Percentiles rank a stretch among this genome's conserved stretches.
phyloP scores from a whole-genome alignment of 225 moss, liverwort and hornwort species.

The Neckera pumila region DNA sequence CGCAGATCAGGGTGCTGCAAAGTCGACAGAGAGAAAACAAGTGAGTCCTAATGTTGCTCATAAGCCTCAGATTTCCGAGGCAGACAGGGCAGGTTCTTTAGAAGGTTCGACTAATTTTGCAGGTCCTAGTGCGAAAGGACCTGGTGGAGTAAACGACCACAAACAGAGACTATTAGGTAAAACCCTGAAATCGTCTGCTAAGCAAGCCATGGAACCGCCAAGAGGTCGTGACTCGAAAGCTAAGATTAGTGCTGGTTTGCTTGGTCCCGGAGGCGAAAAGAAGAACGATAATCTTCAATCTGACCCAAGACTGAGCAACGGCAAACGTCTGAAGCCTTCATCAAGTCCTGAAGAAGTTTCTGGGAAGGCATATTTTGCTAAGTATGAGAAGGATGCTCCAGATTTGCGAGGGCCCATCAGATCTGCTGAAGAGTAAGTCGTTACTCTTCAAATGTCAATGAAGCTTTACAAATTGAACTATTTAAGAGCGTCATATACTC shows the following conservation, averaged over 20 bases:
- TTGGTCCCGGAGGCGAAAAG: conserved; percentile 61
- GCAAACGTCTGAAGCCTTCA: conserved; percentile 44
- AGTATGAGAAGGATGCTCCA: conserved; percentile 56
- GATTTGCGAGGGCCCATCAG: conserved; percentile 65
- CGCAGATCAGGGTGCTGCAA: conserved; percentile 18
- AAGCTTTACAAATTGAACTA: not conserved
- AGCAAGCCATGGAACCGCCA: conserved; percentile 41
- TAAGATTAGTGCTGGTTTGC: conserved; percentile 44
- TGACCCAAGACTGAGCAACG: conserved; percentile 39
- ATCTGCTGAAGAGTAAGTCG: conserved; percentile 68
- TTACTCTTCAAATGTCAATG: not conserved
- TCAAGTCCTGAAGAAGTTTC: conserved; percentile 38
- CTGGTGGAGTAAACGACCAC: conserved; percentile 45
- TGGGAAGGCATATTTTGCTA: conserved; percentile 52
- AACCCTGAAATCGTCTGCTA: conserved; percentile 40
- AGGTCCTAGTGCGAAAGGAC: conserved; percentile 36
- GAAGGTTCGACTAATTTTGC: conserved; percentile 34
- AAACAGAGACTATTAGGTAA: conserved; percentile 41
- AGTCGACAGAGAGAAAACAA: conserved; percentile 34
- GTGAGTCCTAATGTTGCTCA: conserved; percentile 8
- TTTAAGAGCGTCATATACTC: not conserved
- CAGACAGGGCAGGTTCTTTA: conserved; percentile 21
- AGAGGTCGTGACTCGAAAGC: conserved; percentile 43
- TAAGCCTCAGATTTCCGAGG: conserved; percentile 31
- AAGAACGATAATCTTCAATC: conserved; percentile 23